Evolutionary conservation across 345 rosid genomes (phyloP), one percentile per base, ranked within the genome.

Genomic region (Lenwebbia sp.): DNA sequence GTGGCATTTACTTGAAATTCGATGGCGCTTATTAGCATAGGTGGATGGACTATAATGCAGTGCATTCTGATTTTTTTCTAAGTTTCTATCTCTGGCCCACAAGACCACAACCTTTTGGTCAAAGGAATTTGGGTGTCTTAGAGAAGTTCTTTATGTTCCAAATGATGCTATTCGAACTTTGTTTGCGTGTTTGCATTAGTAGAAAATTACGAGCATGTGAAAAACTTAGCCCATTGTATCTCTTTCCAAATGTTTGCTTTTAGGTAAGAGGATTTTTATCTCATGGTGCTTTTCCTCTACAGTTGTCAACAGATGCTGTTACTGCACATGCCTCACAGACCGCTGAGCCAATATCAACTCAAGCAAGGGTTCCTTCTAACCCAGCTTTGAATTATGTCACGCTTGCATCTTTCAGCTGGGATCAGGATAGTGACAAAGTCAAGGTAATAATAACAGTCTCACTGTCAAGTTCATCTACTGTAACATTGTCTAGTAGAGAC

Each of bases 351-450:
- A 81, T 83, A 84, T 85, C 95, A 6, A 78, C 95, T 33, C 87
- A 92, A 51, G 92, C 83, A 33, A 92, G 91, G 88, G 90, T 86
- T 82, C 90, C 92, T 4, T 57, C 88, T 74, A 76, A 82, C 49
- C 91, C 91, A 22, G 81, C 90, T 9, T 6, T 86, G 86, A 94
- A 54, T 82, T 97, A 96, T 83, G 84, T 85, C 10, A 87, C 98
- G 7, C 94, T 97, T 21, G 92, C 90, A 86, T 92, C 99, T 22
- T 97, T 96, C 86, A 96, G 99, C 92, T 97, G 96, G 97, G 99
- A 97, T 90, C 99, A 97, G 92, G 99, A 97, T 87, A 93, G 87
- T 88, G 99, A 96, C 50, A 97, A 94, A 92, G 94, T 96, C 87
- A 97, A 96, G 99, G 99, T 96, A 90, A 85, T 50, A 2, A 49